These are phyloP conservation scores for Tulasnella sp. DNA, from an alignment of 768 basidiomycete genomes.

Conservation along the genomic window DNA sequence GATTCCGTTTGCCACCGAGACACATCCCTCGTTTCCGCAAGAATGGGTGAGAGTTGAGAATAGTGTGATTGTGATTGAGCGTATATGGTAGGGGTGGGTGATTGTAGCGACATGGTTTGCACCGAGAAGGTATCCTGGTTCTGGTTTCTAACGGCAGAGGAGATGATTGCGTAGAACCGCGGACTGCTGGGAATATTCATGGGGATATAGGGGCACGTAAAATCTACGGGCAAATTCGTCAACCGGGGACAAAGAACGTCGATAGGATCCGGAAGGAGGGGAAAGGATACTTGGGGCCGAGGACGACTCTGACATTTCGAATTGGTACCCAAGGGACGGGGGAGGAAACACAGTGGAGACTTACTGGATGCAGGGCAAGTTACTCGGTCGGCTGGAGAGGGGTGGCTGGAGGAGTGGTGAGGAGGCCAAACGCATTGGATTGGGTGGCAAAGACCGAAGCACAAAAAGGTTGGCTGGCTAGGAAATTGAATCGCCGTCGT, in stretches of 20 bases:
- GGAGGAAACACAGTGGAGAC: no score
- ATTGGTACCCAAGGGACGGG: no score
- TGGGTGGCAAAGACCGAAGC: no score
- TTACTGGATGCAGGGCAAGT: no score
- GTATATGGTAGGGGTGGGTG: background rate
- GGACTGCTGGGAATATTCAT: slow-evolving; percentile 1
- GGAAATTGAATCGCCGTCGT: no score
- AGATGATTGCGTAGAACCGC: slow-evolving; percentile 1
- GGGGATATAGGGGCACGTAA: background rate
- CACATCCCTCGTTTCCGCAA: background rate
- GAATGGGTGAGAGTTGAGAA: background rate
- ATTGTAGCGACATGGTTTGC: no score
- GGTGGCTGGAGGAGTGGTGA: no score
- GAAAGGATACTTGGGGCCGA: background rate
- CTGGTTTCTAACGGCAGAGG: background rate
- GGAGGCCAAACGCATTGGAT: no score
- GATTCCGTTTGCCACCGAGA: background rate
- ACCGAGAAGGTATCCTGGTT: background rate
- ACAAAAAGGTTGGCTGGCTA: no score
- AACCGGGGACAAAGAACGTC: background rate
- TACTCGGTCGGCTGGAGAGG: no score
- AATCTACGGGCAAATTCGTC: no score
- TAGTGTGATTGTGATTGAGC: background rate
- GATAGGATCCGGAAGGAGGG: background rate
- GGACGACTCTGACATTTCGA: no score